Conservation (phyloP, 2,329 filamentous ascomycete species). For the Penicillium olsonii region DNA sequence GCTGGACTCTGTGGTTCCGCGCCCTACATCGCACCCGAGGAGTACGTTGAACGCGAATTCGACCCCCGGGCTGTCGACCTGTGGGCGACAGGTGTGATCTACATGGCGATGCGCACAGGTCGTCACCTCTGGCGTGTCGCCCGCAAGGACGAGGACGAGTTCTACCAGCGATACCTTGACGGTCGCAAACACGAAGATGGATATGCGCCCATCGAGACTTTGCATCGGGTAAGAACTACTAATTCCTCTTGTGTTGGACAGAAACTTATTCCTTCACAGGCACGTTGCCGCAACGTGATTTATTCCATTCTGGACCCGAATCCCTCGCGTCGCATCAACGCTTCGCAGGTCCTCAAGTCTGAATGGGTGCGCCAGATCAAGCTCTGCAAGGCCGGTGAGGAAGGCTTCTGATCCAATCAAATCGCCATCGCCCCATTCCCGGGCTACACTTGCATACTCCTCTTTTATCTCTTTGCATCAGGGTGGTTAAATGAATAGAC, state of each 20-base stretch:
- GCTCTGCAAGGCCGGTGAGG: conserved; percentile 92
- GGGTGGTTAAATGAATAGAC: conserved; percentile 20
- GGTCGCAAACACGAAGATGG: conserved; percentile 92
- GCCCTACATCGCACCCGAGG: conserved; percentile 95
- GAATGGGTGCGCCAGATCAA: conserved; percentile 99
- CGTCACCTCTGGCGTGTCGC: conserved; percentile 96
- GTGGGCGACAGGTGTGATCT: conserved; percentile 98
- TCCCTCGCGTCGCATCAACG: conserved; percentile 86
- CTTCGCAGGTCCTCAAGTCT: conserved; percentile 94
- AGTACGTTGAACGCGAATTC: conserved; percentile 93
- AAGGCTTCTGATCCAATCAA: conserved; percentile 67
- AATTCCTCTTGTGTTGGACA: not conserved
- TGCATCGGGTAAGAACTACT: conserved; percentile 76
- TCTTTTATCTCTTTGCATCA: conserved; percentile 10
- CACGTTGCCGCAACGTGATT: conserved; percentile 96
- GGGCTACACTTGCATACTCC: not conserved
- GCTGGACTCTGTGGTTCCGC: conserved; percentile 94
- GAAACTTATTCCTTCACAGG: conserved; percentile 55
- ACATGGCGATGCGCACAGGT: conserved; percentile 99
- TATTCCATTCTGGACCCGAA: conserved; percentile 98
- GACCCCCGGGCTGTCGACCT: conserved; percentile 97
- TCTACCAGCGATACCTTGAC: conserved; percentile 91
- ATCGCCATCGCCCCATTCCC: not conserved
- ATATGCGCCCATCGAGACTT: conserved; percentile 91
- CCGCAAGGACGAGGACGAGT: conserved; percentile 95